These are phyloP conservation scores for Phytophthora ohioensis DNA, from an alignment of 352 stramenopile genomes.

Conservation along the genomic window DNA sequence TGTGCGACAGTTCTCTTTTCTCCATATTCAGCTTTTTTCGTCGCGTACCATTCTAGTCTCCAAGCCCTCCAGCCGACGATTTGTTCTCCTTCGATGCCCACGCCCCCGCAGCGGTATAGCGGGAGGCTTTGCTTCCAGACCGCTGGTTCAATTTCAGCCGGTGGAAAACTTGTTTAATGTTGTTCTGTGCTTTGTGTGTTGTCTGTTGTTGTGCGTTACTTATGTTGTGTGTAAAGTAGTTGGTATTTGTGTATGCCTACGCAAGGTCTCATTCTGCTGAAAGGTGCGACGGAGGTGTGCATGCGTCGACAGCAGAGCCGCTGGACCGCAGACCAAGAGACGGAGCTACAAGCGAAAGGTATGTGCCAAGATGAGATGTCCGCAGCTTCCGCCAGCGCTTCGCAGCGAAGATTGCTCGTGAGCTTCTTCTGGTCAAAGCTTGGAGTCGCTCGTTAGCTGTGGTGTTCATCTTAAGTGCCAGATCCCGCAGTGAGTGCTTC, in stretches of 20 bases:
- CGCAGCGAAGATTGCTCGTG: slow-evolving; percentile 8
- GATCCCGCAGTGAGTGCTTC: neutral
- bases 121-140: neutral
- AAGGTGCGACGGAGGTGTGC: neutral
- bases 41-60: neutral
- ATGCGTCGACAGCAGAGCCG: neutral
- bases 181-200: neutral
- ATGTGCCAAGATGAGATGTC: neutral
- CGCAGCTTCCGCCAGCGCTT: slow-evolving; percentile 1
- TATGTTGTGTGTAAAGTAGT: neutral
- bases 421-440: slow-evolving; percentile 2
- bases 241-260: neutral
- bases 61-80: neutral
- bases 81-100: neutral
- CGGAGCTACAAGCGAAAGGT: neutral
- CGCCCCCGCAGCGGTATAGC: slow-evolving; percentile 2
- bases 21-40: neutral
- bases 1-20: neutral
- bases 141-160: neutral
- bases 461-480: neutral
- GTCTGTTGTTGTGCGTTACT: neutral
- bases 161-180: neutral
- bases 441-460: slow-evolving; percentile 3
- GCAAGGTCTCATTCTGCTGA: neutral
- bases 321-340: neutral